Evolutionary conservation across 441 rosid species (phyloP).

Genomic region (Pelargonium australe): DNA sequence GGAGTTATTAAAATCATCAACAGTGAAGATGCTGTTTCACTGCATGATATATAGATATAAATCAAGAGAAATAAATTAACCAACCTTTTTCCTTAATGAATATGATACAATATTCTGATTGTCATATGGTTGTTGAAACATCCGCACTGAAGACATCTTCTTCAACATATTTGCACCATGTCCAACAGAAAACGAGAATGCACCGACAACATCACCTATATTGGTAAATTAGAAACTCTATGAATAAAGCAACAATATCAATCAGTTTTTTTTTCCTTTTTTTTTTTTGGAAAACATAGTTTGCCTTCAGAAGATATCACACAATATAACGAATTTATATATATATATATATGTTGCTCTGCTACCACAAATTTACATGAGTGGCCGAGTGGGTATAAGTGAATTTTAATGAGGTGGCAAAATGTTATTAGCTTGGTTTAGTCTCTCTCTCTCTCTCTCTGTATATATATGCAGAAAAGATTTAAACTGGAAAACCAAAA

Average conservation of each 20-base stretch:
- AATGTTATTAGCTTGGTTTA: too few relatives aligned
- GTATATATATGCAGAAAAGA: too few relatives aligned
- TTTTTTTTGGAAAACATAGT: too few relatives aligned
- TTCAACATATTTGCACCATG: slow-evolving; percentile 52
- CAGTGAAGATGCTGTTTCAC: background rate
- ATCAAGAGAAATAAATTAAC: slow-evolving; percentile 16
- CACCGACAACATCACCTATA: slow-evolving; percentile 94
- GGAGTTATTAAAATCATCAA: background rate
- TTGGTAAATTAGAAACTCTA: slow-evolving; percentile 21
- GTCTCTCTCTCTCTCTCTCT: background rate
- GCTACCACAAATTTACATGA: too few relatives aligned
- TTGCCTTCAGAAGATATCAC: too few relatives aligned
- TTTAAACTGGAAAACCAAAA: too few relatives aligned
- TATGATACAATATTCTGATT: slow-evolving; percentile 48
- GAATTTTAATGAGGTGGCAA: too few relatives aligned
- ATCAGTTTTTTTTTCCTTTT: too few relatives aligned
- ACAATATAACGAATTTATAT: too few relatives aligned
- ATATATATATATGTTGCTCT: too few relatives aligned
- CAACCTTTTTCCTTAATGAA: slow-evolving; percentile 72
- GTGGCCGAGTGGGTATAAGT: too few relatives aligned
- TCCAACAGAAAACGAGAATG: slow-evolving; percentile 82
- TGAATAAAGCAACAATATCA: slow-evolving; percentile 1
- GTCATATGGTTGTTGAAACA: slow-evolving; percentile 56
- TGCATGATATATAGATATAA: background rate
- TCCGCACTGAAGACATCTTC: slow-evolving; percentile 77